Percentiles rank a stretch among this genome's conserved stretches.
Conservation (phyloP, 164 flowering plant genomes). For the Saururus chinensis region DNA sequence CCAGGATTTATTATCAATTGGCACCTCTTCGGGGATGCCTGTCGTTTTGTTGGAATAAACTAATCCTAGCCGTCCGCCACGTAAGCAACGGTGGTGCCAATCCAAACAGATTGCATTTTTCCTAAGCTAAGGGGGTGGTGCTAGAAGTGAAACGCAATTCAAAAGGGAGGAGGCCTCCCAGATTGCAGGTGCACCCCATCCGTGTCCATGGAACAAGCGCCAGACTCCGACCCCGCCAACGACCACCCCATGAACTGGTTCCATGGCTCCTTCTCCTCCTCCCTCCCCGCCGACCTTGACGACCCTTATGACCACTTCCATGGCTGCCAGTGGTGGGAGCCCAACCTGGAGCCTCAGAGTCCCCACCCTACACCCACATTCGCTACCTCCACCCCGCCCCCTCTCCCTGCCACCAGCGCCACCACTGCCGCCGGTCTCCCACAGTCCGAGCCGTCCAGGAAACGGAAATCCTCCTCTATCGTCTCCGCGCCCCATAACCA, state of each 20-base stretch:
- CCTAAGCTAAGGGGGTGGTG: too few relatives aligned
- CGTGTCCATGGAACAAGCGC: background rate
- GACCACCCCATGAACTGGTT: background rate
- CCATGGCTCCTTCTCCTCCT: conserved; percentile 2
- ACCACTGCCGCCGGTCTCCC: background rate
- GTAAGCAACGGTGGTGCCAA: too few relatives aligned
- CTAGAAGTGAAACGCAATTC: too few relatives aligned
- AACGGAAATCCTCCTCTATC: conserved; percentile 23
- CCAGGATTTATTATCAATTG: too few relatives aligned
- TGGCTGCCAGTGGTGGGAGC: conserved; percentile 46
- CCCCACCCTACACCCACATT: conserved; percentile 7
- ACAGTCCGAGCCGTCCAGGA: conserved; percentile 19
- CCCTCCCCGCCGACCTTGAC: conserved; percentile 33
- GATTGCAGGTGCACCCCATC: background rate
- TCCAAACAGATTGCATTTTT: too few relatives aligned
- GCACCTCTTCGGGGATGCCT: too few relatives aligned
- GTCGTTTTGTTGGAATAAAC: too few relatives aligned
- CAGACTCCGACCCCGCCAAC: background rate
- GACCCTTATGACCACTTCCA: conserved; percentile 41
- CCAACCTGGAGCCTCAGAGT: conserved; percentile 11
- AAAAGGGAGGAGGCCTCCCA: too few relatives aligned
- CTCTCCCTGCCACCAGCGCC: conserved; percentile 11
- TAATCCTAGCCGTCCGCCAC: too few relatives aligned
- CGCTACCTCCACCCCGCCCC: conserved; percentile 1
- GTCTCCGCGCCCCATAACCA: conserved; percentile 9